Percentiles rank a stretch among this genome's conserved stretches.
These are phyloP conservation scores for Vigna trinervia DNA, from an alignment of 306 rosid genomes.

Conservation along the genomic window DNA sequence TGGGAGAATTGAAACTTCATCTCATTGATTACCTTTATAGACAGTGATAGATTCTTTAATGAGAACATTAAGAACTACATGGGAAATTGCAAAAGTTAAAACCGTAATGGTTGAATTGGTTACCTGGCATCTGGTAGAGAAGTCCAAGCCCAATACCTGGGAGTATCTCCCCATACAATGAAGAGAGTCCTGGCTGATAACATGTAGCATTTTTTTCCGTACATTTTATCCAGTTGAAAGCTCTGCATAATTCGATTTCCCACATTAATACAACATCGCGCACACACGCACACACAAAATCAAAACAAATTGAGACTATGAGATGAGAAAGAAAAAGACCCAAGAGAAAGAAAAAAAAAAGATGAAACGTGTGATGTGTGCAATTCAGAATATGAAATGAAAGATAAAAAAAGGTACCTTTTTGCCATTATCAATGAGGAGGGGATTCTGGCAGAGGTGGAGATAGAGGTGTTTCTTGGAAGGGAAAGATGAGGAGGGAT, in stretches of 20 bases:
- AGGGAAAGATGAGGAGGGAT: not conserved
- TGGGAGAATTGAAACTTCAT: not conserved
- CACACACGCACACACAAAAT: not conserved
- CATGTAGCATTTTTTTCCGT: conserved; percentile 83
- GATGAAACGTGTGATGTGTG: too few species aligned
- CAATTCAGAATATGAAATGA: too few species aligned
- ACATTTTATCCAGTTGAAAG: conserved; percentile 65
- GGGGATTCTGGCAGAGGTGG: conserved; percentile 55
- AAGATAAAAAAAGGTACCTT: conserved; percentile 50
- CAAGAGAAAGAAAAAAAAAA: too few species aligned
- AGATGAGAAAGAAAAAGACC: too few species aligned
- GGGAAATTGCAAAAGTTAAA: not conserved
- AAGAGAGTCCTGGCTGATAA: conserved; percentile 65
- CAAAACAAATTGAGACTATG: too few species aligned
- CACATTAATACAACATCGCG: not conserved
- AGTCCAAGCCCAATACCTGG: conserved; percentile 78
- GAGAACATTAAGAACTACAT: not conserved
- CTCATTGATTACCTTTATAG: not conserved
- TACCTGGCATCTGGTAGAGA: conserved; percentile 45
- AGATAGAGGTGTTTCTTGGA: conserved; percentile 71
- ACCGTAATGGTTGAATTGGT: not conserved
- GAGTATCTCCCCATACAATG: conserved; percentile 78
- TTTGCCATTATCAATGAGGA: conserved; percentile 64
- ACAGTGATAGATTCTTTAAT: not conserved
- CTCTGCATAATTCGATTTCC: conserved; percentile 53